Evolutionary conservation across 768 basidiomycete genomes (phyloP), one percentile per base, ranked within the genome.

Genomic region (Pulveroboletus sp.): DNA sequence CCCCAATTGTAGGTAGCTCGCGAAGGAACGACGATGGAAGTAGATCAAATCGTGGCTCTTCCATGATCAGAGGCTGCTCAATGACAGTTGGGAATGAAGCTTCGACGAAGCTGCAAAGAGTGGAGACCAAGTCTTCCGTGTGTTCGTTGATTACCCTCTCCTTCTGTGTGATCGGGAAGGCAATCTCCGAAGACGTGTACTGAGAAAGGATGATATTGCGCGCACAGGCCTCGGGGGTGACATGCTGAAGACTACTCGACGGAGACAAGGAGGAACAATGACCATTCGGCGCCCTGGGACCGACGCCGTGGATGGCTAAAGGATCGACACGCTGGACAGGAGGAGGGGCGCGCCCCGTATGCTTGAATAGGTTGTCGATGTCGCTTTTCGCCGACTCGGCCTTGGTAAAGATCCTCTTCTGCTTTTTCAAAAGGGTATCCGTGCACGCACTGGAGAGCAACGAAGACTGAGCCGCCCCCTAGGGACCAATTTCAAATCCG

Each of bases 301-400:
- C 50, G 32, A 39, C 17, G 30, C 20, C 17, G 22, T 40, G 26
- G 31, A 23, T 19, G 23, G 27, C 37, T 17, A 26, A 20, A 32
- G n/a, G n/a, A 10, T 50, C 40, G 36, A 47, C n/a, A 32, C 9
- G 35, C 4, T 37, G 20, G 17, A 37, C 39, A 24, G 29, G 19
- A 17, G n/a, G 19, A 30, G 43, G 31, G 36, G 14, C 26, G 26
- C 42, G 47, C 32, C 34, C 12, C 17, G 38, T 29, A 13, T 30
- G 31, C 45, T 43, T 61, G 45, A 64, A 60, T 29, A 62, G 37
- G 42, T 45, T 58, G 36, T 31, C 13, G 19, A 62, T 47, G 30
- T 16, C 53, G 23, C 37, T 45, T 51, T 53, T 62, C 36, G 46
- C 53, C 1, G 24, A 50, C 37, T 43, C 49, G 37, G 57, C 39